Base-by-base conservation (phyloP, 1,284 basidiomycete species). In the Apiotrichum akiyoshidainum region DNA sequence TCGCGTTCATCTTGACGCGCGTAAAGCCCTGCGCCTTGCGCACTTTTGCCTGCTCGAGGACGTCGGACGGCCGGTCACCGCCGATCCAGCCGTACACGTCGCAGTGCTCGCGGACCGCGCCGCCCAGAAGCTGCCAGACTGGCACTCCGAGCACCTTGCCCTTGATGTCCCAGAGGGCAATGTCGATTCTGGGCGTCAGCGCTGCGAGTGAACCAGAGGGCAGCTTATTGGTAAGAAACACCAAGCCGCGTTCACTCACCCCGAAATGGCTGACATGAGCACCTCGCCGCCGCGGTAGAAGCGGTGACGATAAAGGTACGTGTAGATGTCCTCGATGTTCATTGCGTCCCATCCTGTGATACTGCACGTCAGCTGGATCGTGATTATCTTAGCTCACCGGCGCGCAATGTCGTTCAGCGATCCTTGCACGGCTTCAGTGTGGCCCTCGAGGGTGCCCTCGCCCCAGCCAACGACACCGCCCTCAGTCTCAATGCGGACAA, bases 361-460 rank as follows among this genome's bases (percentile, higher is more conserved):
- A 40, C 74, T 71, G 49, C 19, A 0, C 16, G 51, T 60, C 22
- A 60, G 60, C 48, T 12, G 35, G n/a, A 37, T 33, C 7, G 19
- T 14, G 35, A 37, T 11, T 0, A 13, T 13, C n/a, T 19, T 11
- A 6, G 60, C 67, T 59, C 53, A 88, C 48, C 85, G 81, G 58
- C 84, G 78, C 17, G 79, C 75, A 31, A 90, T 81, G 61, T 89
- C 87, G 39, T 77, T 68, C 65, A 85, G 82, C 26, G 86, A 85
- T 21, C 87, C 88, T 75, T 89, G 86, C 11, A 90, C 83, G 5
- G 88, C 87, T 75, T 90, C 87, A 6, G 86, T 87, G 68, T 89
- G 70, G 22, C 75, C 77, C 55, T 79, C 76, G 8, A 79, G 69
- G 1, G 77, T 79, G 7, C 72, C 74, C 55, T 79, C 79, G 55